A percentile compares a stretch with the other conserved stretches of the same genome.
phyloP scores from a whole-genome alignment of 139 green algal species.

The Eudorina sp. region DNA sequence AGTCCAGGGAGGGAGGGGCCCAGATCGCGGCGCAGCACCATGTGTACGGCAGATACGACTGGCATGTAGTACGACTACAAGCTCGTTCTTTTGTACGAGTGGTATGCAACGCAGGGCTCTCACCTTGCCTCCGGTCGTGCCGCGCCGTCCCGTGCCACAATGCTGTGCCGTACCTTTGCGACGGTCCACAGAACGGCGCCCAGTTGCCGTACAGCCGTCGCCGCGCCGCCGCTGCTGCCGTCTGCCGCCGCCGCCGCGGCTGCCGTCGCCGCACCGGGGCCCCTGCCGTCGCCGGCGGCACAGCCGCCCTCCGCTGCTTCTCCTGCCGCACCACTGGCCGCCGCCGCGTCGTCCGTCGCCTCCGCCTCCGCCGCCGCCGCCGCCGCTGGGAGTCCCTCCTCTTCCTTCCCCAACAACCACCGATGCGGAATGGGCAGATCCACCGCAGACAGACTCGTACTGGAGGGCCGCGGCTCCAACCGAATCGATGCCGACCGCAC shows the following conservation, averaged over 20 bases:
- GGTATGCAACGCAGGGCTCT: too few relatives aligned
- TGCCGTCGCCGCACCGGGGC: not conserved
- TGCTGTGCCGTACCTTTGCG: conserved; percentile 26
- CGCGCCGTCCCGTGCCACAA: too few relatives aligned
- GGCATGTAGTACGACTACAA: too few relatives aligned
- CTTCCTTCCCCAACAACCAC: conserved; percentile 15
- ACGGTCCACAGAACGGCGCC: conserved; percentile 1
- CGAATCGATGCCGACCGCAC: not conserved
- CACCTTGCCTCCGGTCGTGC: too few relatives aligned
- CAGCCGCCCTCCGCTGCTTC: not conserved
- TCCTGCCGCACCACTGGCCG: not conserved
- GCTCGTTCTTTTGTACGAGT: too few relatives aligned
- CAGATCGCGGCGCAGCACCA: too few relatives aligned
- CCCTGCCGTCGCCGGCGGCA: not conserved
- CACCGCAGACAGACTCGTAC: conserved; percentile 8
- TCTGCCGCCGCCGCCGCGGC: not conserved
- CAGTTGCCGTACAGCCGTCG: not conserved
- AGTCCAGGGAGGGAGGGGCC: too few relatives aligned
- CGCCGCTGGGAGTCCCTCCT: not conserved
- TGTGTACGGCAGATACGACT: too few relatives aligned
- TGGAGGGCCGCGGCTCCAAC: conserved; percentile 8
- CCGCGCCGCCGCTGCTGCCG: not conserved
- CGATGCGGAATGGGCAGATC: conserved; percentile 29
- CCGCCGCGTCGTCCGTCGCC: not conserved
- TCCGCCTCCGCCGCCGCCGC: not conserved